These are phyloP conservation scores for Phaeoacremonium minimum DNA, from an alignment of 2,329 filamentous ascomycete species.

Conservation along the genomic window DNA sequence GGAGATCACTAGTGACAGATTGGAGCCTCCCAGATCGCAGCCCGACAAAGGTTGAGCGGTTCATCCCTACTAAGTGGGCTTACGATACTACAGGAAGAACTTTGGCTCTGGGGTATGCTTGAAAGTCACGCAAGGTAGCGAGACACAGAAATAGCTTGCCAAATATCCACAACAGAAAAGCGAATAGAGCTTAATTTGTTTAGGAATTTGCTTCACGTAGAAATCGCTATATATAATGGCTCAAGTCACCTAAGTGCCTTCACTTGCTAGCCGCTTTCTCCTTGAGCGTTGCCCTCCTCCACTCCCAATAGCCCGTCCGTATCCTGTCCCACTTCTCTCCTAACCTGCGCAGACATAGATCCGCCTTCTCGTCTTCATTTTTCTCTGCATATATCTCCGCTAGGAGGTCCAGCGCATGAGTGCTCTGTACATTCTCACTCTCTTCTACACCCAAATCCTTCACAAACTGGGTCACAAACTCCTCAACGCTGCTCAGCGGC, in stretches of 20 bases:
- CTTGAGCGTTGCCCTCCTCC: conserved; percentile 49
- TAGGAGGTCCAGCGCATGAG: conserved; percentile 66
- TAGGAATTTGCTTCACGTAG: no score
- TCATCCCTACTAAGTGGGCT: no score
- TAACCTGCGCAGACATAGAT: conserved; percentile 66
- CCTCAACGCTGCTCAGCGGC: conserved; percentile 35
- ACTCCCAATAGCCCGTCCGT: conserved; percentile 89
- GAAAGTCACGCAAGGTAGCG: no score
- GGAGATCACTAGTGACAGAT: no score
- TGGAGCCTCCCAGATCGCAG: no score
- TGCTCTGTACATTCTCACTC: conserved; percentile 51
- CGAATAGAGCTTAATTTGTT: no score
- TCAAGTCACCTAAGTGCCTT: not conserved
- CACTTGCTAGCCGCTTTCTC: conserved; percentile 6
- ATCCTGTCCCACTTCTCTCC: conserved; percentile 88
- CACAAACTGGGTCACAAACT: conserved; percentile 48
- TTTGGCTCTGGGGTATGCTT: no score
- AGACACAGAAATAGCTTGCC: no score
- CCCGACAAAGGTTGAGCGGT: no score
- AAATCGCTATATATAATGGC: no score
- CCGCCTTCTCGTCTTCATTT: conserved; percentile 58
- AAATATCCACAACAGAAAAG: no score
- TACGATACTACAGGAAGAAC: no score
- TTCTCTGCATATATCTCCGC: conserved; percentile 62
- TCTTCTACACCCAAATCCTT: conserved; percentile 37